Evolutionary conservation across 2,329 filamentous ascomycete genomes (phyloP), one percentile per base, ranked within the genome.

Genomic region (Ascosphaera aggregata): DNA sequence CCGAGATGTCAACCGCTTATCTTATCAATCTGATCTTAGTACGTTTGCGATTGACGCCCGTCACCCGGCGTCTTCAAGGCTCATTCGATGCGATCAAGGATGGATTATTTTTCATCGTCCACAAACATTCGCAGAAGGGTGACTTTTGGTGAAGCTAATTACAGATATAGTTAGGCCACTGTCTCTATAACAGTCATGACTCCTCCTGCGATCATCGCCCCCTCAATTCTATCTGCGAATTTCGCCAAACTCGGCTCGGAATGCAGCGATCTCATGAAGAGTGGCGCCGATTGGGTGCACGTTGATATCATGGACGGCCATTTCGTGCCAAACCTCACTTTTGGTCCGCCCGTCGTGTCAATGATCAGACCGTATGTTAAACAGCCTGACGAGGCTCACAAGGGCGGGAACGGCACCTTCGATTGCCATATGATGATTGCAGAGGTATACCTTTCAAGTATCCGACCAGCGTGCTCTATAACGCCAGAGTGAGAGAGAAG

Each of bases 361-460:
- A 92, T 86, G 65, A 89, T 98, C 51, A 75, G 89, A 45, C 66
- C 71, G 36, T 80, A 93, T 51, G 85, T 98, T 50, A 76, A 81
- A 41, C 67, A 69, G 48, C 85, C 84, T 2, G 34, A 36, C 15
- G 34, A 18, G 34, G 65, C 66, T 32, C 63, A 68, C 39, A 68
- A 68, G 24, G 65, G 77, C 47, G 84, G 80, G 39, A 79, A 76
- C 49, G 89, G 89, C 44, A 95, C 86, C 11, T 98, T 98, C 56
- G 89, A 98, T 61, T 98, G 89, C 68, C 89, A 98, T 62, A 95
- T 98, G 89, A 98, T 98, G 89, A 92, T 98, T 54, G 75, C 82
- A 51, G 86, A 98, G 77, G 81, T 86, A 66, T 48, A 60, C 43
- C 37, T 9, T n/a, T n/a, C n/a, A n/a, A n/a, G n/a, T n/a, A n/a